These are phyloP conservation scores for Starmerella cellae DNA, from an alignment of 805 yeast species.

Conservation along the genomic window DNA sequence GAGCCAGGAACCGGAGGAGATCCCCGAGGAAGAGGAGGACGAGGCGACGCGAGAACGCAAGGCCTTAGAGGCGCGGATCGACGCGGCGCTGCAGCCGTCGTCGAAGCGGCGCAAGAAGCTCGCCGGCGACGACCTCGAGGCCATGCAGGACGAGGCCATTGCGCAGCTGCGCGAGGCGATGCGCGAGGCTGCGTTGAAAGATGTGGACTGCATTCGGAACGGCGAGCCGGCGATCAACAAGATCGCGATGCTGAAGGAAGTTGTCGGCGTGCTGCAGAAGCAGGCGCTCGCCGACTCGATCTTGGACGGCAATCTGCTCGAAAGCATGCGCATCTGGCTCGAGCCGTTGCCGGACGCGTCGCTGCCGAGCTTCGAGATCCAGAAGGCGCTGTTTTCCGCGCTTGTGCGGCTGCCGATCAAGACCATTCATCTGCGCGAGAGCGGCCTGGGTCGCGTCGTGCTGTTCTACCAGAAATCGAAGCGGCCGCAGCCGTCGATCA, in stretches of 20 bases:
- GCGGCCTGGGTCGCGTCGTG: slow-evolving; percentile 86
- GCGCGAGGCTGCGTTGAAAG: slow-evolving; percentile 56
- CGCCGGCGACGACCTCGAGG: slow-evolving; percentile 87
- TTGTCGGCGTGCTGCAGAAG: slow-evolving; percentile 59
- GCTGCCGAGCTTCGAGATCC: slow-evolving; percentile 93
- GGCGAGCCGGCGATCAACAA: slow-evolving; percentile 65
- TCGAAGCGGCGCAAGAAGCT: slow-evolving; percentile 42
- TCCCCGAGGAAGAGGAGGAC: not conserved
- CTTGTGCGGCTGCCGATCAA: slow-evolving; percentile 74
- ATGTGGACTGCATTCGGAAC: slow-evolving; percentile 41
- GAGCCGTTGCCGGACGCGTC: slow-evolving; percentile 98
- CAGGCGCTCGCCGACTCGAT: slow-evolving; percentile 83
- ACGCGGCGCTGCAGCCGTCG: slow-evolving; percentile 57
- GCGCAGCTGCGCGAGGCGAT: slow-evolving; percentile 70
- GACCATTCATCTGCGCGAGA: slow-evolving; percentile 86
- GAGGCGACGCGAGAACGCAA: slow-evolving; percentile 43
- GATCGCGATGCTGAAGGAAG: slow-evolving; percentile 66
- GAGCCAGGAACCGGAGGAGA: not conserved
- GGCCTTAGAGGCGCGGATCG: slow-evolving; percentile 68
- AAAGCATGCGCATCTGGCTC: slow-evolving; percentile 89
- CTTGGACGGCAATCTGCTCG: slow-evolving; percentile 82
- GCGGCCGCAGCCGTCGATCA: slow-evolving; percentile 74
- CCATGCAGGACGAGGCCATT: slow-evolving; percentile 86
- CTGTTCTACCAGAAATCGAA: slow-evolving; percentile 85
- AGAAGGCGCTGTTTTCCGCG: slow-evolving; percentile 68